Evolutionary conservation across 148 eudicot genomes (phyloP), one percentile per base, ranked within the genome.

Genomic region (Drosera capensis): DNA sequence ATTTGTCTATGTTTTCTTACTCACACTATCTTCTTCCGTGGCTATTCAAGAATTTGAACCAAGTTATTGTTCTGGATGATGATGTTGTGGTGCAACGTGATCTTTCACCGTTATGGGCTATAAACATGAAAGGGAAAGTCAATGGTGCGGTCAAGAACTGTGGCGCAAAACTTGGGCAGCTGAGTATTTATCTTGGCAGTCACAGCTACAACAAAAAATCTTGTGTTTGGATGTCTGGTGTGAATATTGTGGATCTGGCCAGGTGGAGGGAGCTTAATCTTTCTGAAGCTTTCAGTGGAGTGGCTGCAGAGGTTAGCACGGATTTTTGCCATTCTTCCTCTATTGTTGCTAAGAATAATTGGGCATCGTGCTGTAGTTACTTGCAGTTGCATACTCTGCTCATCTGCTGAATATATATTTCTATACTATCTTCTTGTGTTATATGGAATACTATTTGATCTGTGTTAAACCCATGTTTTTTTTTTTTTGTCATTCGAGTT

Each of bases 221-320:
- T 40, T 90, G 95, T 70, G 79, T 71, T 43, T 90, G 95, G 97
- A 80, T 81, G 73, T 78, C 95, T 47, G 97, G 97, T 55, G 55
- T 90, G 59, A 90, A 90, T 70, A 50, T 90, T 52, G 67, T 90
- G 45, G 78, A 84, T 68, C 77, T 90, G 47, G 78, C 57, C 15
- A 69, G 61, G 59, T 90, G 97, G 97, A 78, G 93, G 66, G 63
- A 68, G 58, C 82, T 63, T 50, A 58, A 71, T 58, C 66, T 90
- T 46, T 51, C 93, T 8, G 51, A 26, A 61, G 71, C 52, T 14
- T 90, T 78, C 62, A 56, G 45, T 65, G 73, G 46, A 60, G 63
- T 84, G 58, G 77, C 68, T 43, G 62, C 61, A 50, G 58, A 74
- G 94, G 96, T 86, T 57, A 28, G 39, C 23, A 40, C 39, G 49